Base-by-base conservation (phyloP, 192 early-diverging fungal species). In the Glomus cerebriforme region DNA sequence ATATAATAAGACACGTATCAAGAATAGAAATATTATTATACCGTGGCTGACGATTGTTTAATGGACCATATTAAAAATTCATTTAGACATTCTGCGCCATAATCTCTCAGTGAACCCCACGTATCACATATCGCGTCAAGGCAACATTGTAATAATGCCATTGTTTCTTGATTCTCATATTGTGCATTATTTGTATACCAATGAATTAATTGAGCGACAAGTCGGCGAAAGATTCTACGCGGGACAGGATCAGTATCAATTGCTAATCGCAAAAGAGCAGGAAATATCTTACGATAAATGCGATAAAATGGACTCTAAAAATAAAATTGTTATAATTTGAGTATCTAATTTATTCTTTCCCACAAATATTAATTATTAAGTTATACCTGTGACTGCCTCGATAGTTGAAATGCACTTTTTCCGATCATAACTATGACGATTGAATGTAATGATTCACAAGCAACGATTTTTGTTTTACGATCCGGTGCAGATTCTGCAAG, bases 51-150 rank as follows among this genome's bases (percentile, higher is more conserved):
- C 1, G 87, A 84, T 74, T 92, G 92, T 72, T 93, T 93, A 75
- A 94, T 90, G 0, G 92, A 91, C 90, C 91, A 94, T 75, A 88
- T 87, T 27, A 93, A 83, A 81, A 93, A 95, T 78, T 95, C 93
- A 32, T 87, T 81, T 0, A 92, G 75, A 62, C 94, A 93, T 65
- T 93, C 91, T 1, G 91, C 91, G 19, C 92, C 92, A 80, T 91
- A 94, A 75, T 94, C 93, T 31, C 93, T 82, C 2, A 93, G 79
- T 2, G 85, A 81, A 10, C 87, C 85, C 62, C 85, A 76, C 7
- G 82, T 82, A 78, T 83, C 83, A 63, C 88, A 87, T 27, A 81
- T 84, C 47, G 90, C 92, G 62, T 93, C 92, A 59, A 95, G 78
- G 75, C 93, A 95, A 17, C 86, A 78, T 29, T 91, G 88, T 49